These are phyloP conservation scores for Talaromyces wortmannii DNA, from an alignment of 495 filamentous ascomycete genomes.

Conservation along the genomic window DNA sequence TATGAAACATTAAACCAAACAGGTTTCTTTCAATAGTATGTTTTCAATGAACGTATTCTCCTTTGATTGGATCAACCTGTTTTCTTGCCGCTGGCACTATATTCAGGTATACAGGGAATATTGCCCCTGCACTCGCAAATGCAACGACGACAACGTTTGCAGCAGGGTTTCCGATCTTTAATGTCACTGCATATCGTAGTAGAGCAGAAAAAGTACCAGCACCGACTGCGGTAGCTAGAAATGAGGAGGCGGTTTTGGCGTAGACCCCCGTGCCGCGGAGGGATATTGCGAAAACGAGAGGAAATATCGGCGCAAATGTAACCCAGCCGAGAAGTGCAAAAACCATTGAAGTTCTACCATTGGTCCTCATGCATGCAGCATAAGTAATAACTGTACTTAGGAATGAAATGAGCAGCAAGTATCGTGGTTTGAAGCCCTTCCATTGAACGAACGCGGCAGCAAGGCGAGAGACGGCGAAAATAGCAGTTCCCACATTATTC, in stretches of 20 bases:
- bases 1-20: no score
- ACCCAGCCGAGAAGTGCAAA: no score
- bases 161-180: slow-evolving; percentile 31
- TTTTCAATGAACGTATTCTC: background rate
- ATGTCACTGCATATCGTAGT: slow-evolving; percentile 38
- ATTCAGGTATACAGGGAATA: slow-evolving; percentile 58
- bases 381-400: background rate
- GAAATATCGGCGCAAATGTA: slow-evolving; percentile 16
- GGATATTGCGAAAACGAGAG: slow-evolving; percentile 53
- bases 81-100: slow-evolving; percentile 45
- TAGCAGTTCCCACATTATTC: background rate
- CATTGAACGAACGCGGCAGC: background rate
- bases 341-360: slow-evolving; percentile 33
- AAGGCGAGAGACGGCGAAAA: background rate
- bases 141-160: slow-evolving; percentile 53
- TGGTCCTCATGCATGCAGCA: slow-evolving; percentile 22
- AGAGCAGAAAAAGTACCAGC: slow-evolving; percentile 52
- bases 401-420: background rate
- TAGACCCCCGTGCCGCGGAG: slow-evolving; percentile 53
- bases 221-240: slow-evolving; percentile 47
- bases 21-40: no score
- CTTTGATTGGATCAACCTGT: slow-evolving; percentile 49
- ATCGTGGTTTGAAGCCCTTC: background rate
- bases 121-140: slow-evolving; percentile 45
- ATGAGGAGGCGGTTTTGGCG: slow-evolving; percentile 49